Percentiles rank a stretch among this genome's conserved stretches.
Evolutionary conservation across 495 filamentous ascomycete species (phyloP).

Genomic region (Daldinia childiae): DNA sequence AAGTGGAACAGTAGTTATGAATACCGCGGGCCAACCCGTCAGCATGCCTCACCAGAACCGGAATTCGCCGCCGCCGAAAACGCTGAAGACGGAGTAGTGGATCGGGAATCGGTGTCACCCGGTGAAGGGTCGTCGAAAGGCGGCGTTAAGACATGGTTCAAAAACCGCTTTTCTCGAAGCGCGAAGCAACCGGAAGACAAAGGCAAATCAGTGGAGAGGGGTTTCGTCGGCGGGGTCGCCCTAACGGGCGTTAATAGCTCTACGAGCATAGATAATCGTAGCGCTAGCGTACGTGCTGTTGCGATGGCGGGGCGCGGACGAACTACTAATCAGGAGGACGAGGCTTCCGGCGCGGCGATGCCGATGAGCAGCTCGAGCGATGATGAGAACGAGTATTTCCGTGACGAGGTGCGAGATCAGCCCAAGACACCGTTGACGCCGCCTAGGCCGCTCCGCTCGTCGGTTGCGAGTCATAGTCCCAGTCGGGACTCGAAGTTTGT

Average conservation of each 20-base stretch:
- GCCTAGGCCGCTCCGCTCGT: conserved; percentile 25
- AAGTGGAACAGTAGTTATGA: conserved; percentile 20
- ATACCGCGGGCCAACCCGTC: conserved; percentile 35
- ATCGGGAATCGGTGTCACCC: conserved; percentile 22
- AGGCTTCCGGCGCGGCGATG: conserved; percentile 5
- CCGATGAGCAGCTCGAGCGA: conserved; percentile 29
- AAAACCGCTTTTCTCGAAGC: conserved; percentile 60
- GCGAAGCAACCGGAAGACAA: conserved; percentile 48
- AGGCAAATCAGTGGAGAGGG: conserved; percentile 45
- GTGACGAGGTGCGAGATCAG: conserved; percentile 36
- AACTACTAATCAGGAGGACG: not conserved
- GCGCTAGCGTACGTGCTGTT: conserved; percentile 59
- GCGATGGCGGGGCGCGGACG: conserved; percentile 56
- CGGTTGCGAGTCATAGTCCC: conserved; percentile 51
- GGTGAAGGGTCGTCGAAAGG: conserved; percentile 44
- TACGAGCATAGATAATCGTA: conserved; percentile 46
- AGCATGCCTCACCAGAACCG: conserved; percentile 25
- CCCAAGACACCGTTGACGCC: conserved; percentile 31
- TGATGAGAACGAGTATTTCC: conserved; percentile 20
- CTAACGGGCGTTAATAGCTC: conserved; percentile 52
- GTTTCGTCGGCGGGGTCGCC: conserved; percentile 61
- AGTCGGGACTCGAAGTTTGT: conserved; percentile 53
- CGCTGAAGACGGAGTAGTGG: conserved; percentile 4
- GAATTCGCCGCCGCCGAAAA: not conserved
- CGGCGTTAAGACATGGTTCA: conserved; percentile 70